Evolutionary conservation across 2,329 filamentous ascomycete species (phyloP).

Genomic region (Fusarium keratoplasticum): DNA sequence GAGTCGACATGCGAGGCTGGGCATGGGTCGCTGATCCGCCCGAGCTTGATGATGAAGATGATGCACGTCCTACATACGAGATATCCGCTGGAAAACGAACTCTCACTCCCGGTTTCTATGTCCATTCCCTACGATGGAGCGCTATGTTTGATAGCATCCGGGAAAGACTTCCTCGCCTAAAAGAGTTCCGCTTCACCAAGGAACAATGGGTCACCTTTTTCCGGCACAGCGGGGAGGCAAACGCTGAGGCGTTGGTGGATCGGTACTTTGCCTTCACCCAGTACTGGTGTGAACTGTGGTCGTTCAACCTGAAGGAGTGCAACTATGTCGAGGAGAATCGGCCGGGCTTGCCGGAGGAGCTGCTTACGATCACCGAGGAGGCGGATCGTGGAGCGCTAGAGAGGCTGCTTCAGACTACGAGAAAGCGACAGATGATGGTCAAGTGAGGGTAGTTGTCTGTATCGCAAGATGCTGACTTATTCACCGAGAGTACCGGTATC

Average conservation of each 20-base stretch:
- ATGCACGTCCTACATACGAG: not conserved
- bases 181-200: not conserved
- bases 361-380: not conserved
- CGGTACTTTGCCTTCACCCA: not conserved
- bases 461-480: not conserved
- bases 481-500: not conserved
- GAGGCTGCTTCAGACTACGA: not conserved
- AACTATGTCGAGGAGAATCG: not conserved
- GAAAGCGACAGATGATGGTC: not conserved
- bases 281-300: not conserved
- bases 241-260: not conserved
- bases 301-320: not conserved
- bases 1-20: slow-evolving; percentile 19
- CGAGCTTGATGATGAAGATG: not conserved
- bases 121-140: slow-evolving; percentile 29
- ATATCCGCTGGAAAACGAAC: accelerated
- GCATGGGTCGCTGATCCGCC: not conserved
- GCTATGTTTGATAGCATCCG: slow-evolving; percentile 35
- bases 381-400: not conserved
- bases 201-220: not conserved
- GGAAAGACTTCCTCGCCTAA: not conserved
- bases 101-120: not conserved
- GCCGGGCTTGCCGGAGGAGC: not conserved
- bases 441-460: not conserved
- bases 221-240: not conserved